Evolutionary conservation across 2,329 filamentous ascomycete genomes (phyloP).

Genomic region (Aspergillus carbonarius): DNA sequence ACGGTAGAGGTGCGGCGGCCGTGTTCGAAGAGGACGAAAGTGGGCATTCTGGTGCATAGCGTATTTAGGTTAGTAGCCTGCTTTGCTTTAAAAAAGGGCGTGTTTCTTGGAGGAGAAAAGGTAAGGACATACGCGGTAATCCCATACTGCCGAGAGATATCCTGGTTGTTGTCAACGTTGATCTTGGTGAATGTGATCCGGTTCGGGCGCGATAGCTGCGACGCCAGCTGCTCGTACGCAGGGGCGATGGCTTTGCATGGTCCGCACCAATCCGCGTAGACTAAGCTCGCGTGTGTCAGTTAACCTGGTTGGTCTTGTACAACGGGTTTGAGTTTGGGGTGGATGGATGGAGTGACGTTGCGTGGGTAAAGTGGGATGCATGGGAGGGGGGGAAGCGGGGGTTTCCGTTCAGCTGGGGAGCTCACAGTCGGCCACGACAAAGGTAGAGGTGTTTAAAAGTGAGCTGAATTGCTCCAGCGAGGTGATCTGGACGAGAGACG

Average conservation of each 20-base stretch:
- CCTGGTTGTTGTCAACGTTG: constrained; percentile 74
- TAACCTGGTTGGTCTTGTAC: background rate
- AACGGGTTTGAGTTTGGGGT: background rate
- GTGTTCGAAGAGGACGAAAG: constrained; percentile 85
- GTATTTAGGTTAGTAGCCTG: background rate
- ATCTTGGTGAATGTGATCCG: constrained; percentile 83
- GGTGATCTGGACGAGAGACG: constrained; percentile 52
- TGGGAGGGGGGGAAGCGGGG: constrained; percentile 12
- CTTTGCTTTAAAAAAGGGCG: background rate
- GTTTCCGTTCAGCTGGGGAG: constrained; percentile 20
- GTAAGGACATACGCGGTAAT: constrained; percentile 60
- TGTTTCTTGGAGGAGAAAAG: background rate
- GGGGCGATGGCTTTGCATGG: constrained; percentile 84
- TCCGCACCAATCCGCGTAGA: constrained; percentile 84
- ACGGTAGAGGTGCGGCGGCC: constrained; percentile 67
- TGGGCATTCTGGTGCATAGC: constrained; percentile 64
- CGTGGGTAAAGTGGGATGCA: constrained; percentile 9
- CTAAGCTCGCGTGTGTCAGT: constrained; percentile 46
- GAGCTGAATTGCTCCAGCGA: constrained; percentile 67
- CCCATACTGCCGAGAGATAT: constrained; percentile 70
- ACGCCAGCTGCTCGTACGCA: constrained; percentile 74
- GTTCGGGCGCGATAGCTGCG: constrained; percentile 67
- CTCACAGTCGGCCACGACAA: constrained; percentile 90
- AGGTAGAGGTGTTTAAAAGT: constrained; percentile 68
- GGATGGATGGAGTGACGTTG: constrained; percentile 23